phyloP scores from a whole-genome alignment of 2,329 filamentous ascomycete species.

The Aspergillus sp. region DNA sequence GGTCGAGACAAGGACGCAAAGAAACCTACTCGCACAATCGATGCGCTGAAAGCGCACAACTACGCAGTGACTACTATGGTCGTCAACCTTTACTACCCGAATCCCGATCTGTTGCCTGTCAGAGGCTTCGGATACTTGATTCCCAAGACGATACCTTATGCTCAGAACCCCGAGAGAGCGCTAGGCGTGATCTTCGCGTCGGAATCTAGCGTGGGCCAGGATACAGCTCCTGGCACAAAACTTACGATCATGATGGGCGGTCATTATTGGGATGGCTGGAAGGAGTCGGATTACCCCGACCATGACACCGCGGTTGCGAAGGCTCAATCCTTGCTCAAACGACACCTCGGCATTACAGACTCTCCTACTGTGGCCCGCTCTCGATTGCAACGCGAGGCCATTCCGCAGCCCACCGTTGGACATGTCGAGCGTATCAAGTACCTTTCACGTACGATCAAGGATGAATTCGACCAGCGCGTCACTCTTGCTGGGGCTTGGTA shows the following conservation, averaged over 20 bases:
- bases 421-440: constrained; percentile 64
- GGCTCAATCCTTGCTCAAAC: constrained; percentile 67
- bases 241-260: constrained; percentile 93
- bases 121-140: constrained; percentile 90
- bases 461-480: constrained; percentile 62
- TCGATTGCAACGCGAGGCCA: constrained; percentile 67
- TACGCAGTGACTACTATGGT: constrained; percentile 82
- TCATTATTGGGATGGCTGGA: constrained; percentile 77
- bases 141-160: constrained; percentile 67
- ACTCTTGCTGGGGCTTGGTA: constrained; percentile 62
- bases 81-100: constrained; percentile 82
- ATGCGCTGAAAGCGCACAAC: constrained; percentile 40
- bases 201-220: constrained; percentile 59
- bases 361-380: constrained; percentile 62
- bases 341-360: constrained; percentile 72
- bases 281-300: constrained; percentile 55
- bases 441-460: constrained; percentile 56
- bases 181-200: constrained; percentile 93
- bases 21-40: constrained; percentile 22
- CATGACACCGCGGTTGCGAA: constrained; percentile 66
- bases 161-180: constrained; percentile 76
- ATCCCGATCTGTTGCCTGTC: constrained; percentile 62
- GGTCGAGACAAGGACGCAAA: neutral
- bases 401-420: constrained; percentile 86
- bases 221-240: constrained; percentile 69